Percentiles rank a stretch among this genome's conserved stretches.
Conservation (phyloP, 352 stramenopile genomes). For the Saprolegnia diclina region DNA sequence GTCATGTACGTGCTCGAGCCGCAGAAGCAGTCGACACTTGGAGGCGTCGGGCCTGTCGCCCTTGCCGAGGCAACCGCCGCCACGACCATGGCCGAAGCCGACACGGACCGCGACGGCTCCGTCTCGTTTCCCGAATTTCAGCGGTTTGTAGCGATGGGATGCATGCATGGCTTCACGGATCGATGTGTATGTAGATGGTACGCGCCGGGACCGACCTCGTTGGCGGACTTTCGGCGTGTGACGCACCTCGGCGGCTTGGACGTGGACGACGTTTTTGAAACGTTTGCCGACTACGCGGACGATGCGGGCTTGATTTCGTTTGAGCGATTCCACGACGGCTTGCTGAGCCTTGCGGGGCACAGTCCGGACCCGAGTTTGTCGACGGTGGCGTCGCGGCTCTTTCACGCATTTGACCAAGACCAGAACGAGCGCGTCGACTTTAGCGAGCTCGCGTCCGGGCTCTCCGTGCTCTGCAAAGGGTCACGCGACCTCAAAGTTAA, state of each 20-base stretch:
- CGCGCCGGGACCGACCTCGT: constrained; percentile 32
- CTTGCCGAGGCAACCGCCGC: constrained; percentile 45
- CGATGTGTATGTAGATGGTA: constrained; percentile 19
- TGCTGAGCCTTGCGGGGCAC: constrained; percentile 17
- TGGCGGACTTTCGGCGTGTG: constrained; percentile 77
- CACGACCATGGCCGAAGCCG: constrained; percentile 31
- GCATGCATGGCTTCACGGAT: not conserved
- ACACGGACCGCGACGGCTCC: constrained; percentile 28
- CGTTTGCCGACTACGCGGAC: constrained; percentile 31
- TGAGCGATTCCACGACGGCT: constrained; percentile 21
- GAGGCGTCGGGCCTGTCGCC: constrained; percentile 32
- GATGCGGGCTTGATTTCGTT: constrained; percentile 29
- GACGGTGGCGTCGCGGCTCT: constrained; percentile 26
- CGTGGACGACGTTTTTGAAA: constrained; percentile 47
- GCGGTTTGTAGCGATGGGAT: constrained; percentile 9
- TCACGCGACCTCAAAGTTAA: constrained; percentile 31
- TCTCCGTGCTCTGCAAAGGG: constrained; percentile 33
- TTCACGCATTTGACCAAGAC: constrained; percentile 31
- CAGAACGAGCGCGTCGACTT: constrained; percentile 30
- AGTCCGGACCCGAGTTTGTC: constrained; percentile 1
- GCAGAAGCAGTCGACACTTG: constrained; percentile 38
- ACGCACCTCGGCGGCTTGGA: constrained; percentile 79
- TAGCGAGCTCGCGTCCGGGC: constrained; percentile 31
- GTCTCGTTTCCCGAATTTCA: constrained; percentile 27
- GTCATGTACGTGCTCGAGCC: constrained; percentile 63